phyloP scores from a whole-genome alignment of 177 flowering plant genomes.

The Vitis hybrid region DNA sequence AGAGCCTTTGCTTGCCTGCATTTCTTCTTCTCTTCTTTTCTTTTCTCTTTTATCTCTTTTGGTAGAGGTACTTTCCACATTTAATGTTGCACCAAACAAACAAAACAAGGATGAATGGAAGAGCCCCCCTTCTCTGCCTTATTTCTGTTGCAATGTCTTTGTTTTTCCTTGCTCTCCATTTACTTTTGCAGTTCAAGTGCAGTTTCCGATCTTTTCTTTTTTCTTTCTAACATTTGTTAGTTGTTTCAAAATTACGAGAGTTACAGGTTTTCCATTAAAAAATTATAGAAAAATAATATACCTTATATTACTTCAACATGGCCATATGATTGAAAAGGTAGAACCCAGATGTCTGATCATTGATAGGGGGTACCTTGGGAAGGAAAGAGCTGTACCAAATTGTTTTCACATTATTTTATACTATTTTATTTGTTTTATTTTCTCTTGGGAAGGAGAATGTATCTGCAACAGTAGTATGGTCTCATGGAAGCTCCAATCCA shows the following conservation, averaged over 20 bases:
- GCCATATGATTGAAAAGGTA: slow-evolving; percentile 9
- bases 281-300: not conserved
- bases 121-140: slow-evolving; percentile 9
- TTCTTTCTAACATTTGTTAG: not conserved
- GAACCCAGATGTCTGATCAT: slow-evolving; percentile 19
- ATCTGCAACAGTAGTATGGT: slow-evolving; percentile 6
- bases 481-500: slow-evolving; percentile 20
- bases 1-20: not conserved
- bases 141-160: slow-evolving; percentile 11
- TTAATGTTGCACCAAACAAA: slow-evolving; percentile 10
- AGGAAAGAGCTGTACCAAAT: slow-evolving; percentile 16
- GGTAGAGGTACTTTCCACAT: not conserved
- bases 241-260: not conserved
- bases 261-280: not conserved
- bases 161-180: slow-evolving; percentile 11
- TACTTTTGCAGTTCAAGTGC: slow-evolving; percentile 19
- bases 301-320: not conserved
- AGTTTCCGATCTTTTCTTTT: not conserved
- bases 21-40: not conserved
- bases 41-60: not conserved
- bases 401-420: not conserved
- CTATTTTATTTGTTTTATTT: not conserved
- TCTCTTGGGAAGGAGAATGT: slow-evolving; percentile 15
- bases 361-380: slow-evolving; percentile 25
- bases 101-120: slow-evolving; percentile 6